phyloP scores from a whole-genome alignment of 805 yeast genomes.

The Ogataea paraovalis region DNA sequence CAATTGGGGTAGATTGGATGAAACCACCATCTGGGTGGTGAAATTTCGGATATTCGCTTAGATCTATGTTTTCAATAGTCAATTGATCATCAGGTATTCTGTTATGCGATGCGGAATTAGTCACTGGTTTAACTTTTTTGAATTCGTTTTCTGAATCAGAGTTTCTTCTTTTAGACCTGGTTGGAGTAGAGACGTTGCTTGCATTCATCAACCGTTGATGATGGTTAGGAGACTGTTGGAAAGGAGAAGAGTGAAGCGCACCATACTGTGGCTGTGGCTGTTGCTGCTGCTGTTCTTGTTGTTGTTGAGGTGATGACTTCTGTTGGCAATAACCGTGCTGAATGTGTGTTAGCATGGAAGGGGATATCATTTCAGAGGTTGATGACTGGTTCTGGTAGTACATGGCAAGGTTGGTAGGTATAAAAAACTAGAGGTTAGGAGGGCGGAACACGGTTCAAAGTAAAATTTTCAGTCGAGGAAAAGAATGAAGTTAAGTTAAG shows the following conservation, averaged over 20 bases:
- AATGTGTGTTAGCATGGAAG: constrained; percentile 19
- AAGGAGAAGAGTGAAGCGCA: constrained; percentile 1
- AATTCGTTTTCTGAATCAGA: constrained; percentile 30
- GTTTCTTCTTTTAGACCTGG: constrained; percentile 33
- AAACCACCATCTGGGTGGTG: constrained; percentile 61
- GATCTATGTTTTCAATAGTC: constrained; percentile 27
- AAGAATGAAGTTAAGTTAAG: no score
- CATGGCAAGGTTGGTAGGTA: constrained; percentile 6
- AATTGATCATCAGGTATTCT: constrained; percentile 10
- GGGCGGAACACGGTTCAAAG: no score
- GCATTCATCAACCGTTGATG: constrained; percentile 13
- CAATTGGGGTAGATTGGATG: constrained; percentile 60
- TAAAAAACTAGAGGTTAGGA: background rate
- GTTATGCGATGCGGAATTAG: background rate
- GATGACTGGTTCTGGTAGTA: constrained; percentile 9
- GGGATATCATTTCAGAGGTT: constrained; percentile 13
- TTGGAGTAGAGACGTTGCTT: constrained; percentile 17
- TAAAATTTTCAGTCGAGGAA: no score
- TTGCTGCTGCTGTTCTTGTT: background rate
- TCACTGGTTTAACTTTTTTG: constrained; percentile 29
- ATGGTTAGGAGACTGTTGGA: constrained; percentile 10
- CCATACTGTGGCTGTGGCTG: background rate
- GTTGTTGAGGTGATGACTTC: constrained; percentile 6
- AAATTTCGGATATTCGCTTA: constrained; percentile 51
- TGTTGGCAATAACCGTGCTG: constrained; percentile 10